Percentiles rank a stretch among this genome's conserved stretches.
These are phyloP conservation scores for Diaporthe sp. DNA, from an alignment of 2,329 filamentous ascomycete species.

Conservation along the genomic window DNA sequence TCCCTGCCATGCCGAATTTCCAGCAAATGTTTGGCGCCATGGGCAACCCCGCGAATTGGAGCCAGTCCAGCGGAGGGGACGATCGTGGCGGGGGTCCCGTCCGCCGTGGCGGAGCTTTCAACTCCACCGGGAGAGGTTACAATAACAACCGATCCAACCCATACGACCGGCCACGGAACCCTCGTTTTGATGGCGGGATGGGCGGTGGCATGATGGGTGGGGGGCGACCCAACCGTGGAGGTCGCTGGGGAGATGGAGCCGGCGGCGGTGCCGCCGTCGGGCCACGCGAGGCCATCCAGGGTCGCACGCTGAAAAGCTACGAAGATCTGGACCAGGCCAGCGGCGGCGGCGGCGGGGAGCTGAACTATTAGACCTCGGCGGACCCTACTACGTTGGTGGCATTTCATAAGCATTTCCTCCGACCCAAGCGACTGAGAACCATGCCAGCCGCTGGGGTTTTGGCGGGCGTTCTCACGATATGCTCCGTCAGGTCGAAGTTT, in stretches of 20 bases:
- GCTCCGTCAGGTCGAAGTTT: background rate
- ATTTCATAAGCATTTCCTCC: background rate
- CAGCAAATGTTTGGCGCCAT: constrained; percentile 65
- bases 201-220: constrained; percentile 51
- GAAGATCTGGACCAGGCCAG: constrained; percentile 93
- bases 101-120: constrained; percentile 69
- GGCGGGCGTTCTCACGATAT: background rate
- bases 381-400: background rate
- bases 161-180: constrained; percentile 75
- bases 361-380: constrained; percentile 79
- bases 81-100: constrained; percentile 71
- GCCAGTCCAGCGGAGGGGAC: constrained; percentile 58
- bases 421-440: background rate
- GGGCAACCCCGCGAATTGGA: constrained; percentile 59
- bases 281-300: constrained; percentile 90
- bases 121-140: constrained; percentile 55
- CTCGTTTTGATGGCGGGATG: constrained; percentile 61
- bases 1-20: constrained; percentile 59
- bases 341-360: constrained; percentile 79
- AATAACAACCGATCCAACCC: constrained; percentile 75
- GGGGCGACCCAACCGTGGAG: constrained; percentile 62
- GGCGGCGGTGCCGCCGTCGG: constrained; percentile 82
- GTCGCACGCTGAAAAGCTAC: constrained; percentile 94
- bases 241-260: constrained; percentile 77
- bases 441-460: background rate